Base-by-base conservation (phyloP, 257 asterid genomes). In the Solanum ossicruentum region DNA sequence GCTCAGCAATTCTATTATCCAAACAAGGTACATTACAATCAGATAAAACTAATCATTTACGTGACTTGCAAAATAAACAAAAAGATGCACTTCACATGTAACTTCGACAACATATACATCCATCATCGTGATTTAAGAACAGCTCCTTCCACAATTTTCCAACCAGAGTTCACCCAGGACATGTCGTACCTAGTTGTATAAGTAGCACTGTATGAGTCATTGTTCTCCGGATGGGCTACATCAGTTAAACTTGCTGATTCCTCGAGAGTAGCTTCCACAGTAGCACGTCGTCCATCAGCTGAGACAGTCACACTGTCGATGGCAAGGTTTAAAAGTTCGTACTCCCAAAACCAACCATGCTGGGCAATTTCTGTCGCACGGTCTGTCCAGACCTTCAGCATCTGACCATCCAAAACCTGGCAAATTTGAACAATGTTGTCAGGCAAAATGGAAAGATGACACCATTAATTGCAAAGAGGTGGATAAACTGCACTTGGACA, bases 81-180 rank as follows among this genome's bases (percentile, higher is more conserved):
- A 78, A 52, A 15, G n/a, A 26, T 52, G 82, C 49, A 78, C 82
- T 78, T 78, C 52, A 78, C 82, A 78, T 10, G 11, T 13, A 78
- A 77, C 5, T 75, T 77, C 8, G 41, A 15, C 47, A 79, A 83
- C 55, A 56, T 69, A 63, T 80, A 84, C 91, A 72, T 84, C 45
- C 36, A 55, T 57, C 72, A 66, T 89, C 89, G 92, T 0, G 97
- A 89, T 90, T 93, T 96, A 28, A 95, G 96, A 81, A 94, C 98
- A 80, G 98, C 98, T 58, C 99, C 99, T 88, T 92, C 99, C n/a
- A 92, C 89, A 84, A 95, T 95, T 90, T 90, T 95, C 99, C 99
- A 95, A 61, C 95, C 97, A 1, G 98, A 92, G 20, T 91, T 87
- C 0, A 86, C 91, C 87, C 89, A 87, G 41, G 91, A 89, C 94